Base-by-base conservation (phyloP, 192 early-diverging fungal species). In the Podila horticola region DNA sequence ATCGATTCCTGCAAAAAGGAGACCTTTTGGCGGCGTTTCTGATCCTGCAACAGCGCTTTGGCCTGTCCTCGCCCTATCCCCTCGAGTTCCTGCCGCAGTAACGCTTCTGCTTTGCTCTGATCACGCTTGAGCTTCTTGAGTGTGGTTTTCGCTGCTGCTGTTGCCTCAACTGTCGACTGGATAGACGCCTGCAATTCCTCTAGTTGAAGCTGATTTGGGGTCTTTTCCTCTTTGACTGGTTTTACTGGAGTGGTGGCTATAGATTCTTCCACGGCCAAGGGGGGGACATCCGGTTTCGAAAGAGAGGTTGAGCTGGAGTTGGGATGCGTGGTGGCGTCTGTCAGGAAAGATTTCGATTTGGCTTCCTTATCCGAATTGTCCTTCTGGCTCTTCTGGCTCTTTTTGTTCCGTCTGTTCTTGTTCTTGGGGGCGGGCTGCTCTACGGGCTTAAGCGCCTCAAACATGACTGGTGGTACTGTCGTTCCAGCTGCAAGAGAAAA, bases 1-100 rank as follows among this genome's bases (percentile, higher is more conserved):
- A 81, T 81, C 15, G 77, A 81, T n/a, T 81, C 77, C 33, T 81
- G 77, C 24, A 81, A 30, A 38, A 81, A 81, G 2, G 77, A 81
- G 15, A 81, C 38, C 31, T 81, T 81, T 58, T 81, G 77, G 38
- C 71, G 66, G 15, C 77, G 65, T 45, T 81, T 81, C 57, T 81
- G 77, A 64, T 81, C 77, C 71, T 81, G 77, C n/a, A 73, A 29
- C 30, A 69, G 20, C 7, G 67, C 62, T 48, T 81, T 81, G 38
- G 77, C 70, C 20, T 81, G 77, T 2, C 70, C 77, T 10, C 71
- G 71, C 22, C 77, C 77, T n/a, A 81, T 81, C 0, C 77, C 77
- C 50, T 81, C 77, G 3, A 81, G 57, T 13, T 81, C 77, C 58
- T 81, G 77, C 22, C 70, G 48, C 38, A 81, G 13, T 10, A 66